phyloP scores from a whole-genome alignment of 805 yeast species.

The Kodamaea fukazawae region DNA sequence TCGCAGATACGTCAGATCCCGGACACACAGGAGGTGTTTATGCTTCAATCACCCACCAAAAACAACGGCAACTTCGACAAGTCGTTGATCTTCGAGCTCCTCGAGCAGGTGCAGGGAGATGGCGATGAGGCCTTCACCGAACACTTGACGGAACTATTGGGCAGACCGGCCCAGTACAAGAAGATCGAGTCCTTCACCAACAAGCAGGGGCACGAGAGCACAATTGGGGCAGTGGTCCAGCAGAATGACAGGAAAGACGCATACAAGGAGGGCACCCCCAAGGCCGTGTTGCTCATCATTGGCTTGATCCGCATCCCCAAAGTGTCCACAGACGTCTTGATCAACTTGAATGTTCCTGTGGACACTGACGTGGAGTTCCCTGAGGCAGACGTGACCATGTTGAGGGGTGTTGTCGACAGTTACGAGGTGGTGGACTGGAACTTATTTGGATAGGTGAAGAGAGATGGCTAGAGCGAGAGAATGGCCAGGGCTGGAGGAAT shows the following conservation, averaged over 20 bases:
- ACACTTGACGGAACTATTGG: constrained; percentile 57
- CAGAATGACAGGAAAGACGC: constrained; percentile 13
- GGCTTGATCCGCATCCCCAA: constrained; percentile 53
- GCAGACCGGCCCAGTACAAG: constrained; percentile 12
- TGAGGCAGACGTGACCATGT: constrained; percentile 17
- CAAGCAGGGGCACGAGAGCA: constrained; percentile 5
- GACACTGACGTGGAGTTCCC: constrained; percentile 8
- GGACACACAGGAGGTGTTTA: constrained; percentile 90
- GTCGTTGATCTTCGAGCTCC: constrained; percentile 61
- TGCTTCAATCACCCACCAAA: constrained; percentile 37
- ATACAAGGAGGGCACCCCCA: constrained; percentile 13
- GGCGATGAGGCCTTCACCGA: constrained; percentile 44
- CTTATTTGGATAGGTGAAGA: constrained; percentile 26
- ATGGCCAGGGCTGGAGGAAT: not conserved
- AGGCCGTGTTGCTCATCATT: constrained; percentile 46
- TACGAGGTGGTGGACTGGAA: constrained; percentile 47
- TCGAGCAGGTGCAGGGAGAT: constrained; percentile 46
- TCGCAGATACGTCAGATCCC: constrained; percentile 80
- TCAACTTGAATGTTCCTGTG: constrained; percentile 59
- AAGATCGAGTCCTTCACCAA: constrained; percentile 5
- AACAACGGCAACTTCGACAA: constrained; percentile 38
- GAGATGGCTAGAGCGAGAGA: not conserved
- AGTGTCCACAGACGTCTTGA: constrained; percentile 57
- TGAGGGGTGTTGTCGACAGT: constrained; percentile 27
- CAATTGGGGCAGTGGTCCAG: constrained; percentile 5